Conservation (phyloP, 441 rosid genomes). For the Jatropha podagrica region DNA sequence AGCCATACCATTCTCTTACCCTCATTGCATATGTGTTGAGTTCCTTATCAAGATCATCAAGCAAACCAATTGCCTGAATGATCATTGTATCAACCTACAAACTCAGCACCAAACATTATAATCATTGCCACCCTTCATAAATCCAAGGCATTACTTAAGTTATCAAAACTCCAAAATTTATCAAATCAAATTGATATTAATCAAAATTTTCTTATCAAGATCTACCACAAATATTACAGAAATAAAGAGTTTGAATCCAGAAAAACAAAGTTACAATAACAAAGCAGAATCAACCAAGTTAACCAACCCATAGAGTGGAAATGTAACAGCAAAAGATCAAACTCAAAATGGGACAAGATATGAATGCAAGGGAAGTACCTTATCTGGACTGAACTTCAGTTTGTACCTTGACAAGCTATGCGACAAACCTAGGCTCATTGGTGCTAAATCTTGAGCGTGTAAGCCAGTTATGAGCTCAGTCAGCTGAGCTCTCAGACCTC, state of each 20-base stretch:
- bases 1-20: conserved; percentile 95
- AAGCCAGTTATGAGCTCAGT: conserved; percentile 86
- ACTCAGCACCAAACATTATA: background rate
- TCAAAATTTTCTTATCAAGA: background rate
- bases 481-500: conserved; percentile 85
- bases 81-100: conserved; percentile 90
- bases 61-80: conserved; percentile 87
- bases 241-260: background rate
- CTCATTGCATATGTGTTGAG: conserved; percentile 91
- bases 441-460: conserved; percentile 78
- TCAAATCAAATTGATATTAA: background rate
- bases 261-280: background rate
- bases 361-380: conserved; percentile 42
- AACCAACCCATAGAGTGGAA: background rate
- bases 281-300: background rate
- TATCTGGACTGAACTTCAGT: conserved; percentile 89
- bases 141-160: background rate
- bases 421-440: conserved; percentile 96
- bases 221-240: background rate
- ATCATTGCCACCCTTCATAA: background rate
- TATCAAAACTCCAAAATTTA: background rate
- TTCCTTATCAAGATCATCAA: conserved; percentile 94
- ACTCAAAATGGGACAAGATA: background rate
- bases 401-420: conserved; percentile 86
- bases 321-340: background rate